Evolutionary conservation across 169 alveolate genomes (phyloP).

Genomic region (Toxoplasma gondii): DNA sequence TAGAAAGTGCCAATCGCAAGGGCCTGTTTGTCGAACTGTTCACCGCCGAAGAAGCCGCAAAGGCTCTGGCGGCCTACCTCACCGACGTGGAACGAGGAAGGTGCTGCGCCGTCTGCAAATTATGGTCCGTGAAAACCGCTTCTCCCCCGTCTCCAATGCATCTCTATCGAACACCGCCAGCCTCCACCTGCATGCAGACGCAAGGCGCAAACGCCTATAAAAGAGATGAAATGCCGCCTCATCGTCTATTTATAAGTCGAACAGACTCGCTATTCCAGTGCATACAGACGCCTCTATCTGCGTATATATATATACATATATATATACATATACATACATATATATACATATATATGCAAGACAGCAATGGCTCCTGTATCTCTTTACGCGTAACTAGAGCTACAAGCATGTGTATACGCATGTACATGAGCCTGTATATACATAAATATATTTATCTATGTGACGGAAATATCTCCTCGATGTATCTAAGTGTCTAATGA

Average conservation of each 20-base stretch:
- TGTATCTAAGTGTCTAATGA: no score
- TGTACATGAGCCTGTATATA: no score
- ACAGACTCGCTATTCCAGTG: not conserved
- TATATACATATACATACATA: not conserved
- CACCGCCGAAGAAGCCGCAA: slow-evolving; percentile 14
- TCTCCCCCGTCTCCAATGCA: not conserved
- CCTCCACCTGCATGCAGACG: not conserved
- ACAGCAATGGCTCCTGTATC: not conserved
- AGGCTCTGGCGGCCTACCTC: not conserved
- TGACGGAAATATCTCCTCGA: no score
- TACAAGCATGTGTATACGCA: no score
- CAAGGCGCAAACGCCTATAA: not conserved
- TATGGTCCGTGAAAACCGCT: not conserved
- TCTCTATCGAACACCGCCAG: not conserved
- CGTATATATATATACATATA: slow-evolving; percentile 1
- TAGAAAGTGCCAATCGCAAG: not conserved
- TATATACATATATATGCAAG: not conserved
- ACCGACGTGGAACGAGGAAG: not conserved
- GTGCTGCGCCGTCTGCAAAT: slow-evolving; percentile 32
- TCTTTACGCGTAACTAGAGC: no score
- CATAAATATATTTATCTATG: no score
- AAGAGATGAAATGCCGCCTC: not conserved
- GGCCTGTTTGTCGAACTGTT: slow-evolving; percentile 1
- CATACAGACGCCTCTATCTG: not conserved
- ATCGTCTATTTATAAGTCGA: not conserved